Conservation (phyloP, 305 asterid genomes). For the Fraxinus velutina region DNA sequence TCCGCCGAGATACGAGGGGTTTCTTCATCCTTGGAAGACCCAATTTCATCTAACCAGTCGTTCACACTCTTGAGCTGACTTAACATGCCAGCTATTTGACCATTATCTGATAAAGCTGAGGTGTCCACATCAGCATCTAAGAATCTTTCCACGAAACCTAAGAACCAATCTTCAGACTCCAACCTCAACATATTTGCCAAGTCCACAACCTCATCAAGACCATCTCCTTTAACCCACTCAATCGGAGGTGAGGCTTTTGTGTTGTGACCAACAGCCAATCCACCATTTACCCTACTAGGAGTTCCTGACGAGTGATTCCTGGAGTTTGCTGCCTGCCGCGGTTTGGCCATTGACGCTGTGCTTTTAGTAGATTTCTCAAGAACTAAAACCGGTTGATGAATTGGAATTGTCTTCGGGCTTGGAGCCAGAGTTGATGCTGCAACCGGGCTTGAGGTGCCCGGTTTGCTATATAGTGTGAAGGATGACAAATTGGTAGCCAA, state of each 20-base stretch:
- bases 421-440: slow-evolving; percentile 36
- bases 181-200: slow-evolving; percentile 60
- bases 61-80: slow-evolving; percentile 92
- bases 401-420: slow-evolving; percentile 34
- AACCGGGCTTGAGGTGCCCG: slow-evolving; percentile 28
- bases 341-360: slow-evolving; percentile 40
- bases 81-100: slow-evolving; percentile 91
- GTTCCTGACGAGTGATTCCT: slow-evolving; percentile 43
- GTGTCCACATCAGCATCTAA: slow-evolving; percentile 79
- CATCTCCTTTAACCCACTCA: slow-evolving; percentile 89
- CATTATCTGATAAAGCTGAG: slow-evolving; percentile 70
- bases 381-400: slow-evolving; percentile 55
- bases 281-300: slow-evolving; percentile 51
- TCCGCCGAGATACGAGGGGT: slow-evolving; percentile 52
- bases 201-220: slow-evolving; percentile 77
- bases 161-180: slow-evolving; percentile 91
- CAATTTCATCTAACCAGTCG: slow-evolving; percentile 90
- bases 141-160: slow-evolving; percentile 85
- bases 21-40: slow-evolving; percentile 61
- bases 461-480: slow-evolving; percentile 58
- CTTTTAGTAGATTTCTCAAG: slow-evolving; percentile 61
- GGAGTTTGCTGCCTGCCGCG: slow-evolving; percentile 45
- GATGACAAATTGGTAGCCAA: slow-evolving; percentile 67
- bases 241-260: slow-evolving; percentile 43
- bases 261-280: slow-evolving; percentile 37